These are phyloP conservation scores for Grosmannia penicillata DNA, from an alignment of 2,329 filamentous ascomycete genomes.

Conservation along the genomic window DNA sequence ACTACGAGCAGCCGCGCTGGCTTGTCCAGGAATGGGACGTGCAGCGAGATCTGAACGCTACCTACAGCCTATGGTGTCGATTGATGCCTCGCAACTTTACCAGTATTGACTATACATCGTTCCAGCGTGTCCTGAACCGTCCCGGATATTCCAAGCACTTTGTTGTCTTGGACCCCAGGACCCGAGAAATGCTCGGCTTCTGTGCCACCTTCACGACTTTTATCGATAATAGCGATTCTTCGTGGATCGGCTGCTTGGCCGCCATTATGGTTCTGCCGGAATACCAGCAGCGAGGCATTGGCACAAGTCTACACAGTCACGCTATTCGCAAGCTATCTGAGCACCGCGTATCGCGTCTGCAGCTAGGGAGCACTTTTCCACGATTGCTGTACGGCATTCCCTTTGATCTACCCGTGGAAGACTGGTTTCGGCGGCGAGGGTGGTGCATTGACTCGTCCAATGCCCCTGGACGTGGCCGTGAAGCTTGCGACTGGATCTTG, in stretches of 20 bases:
- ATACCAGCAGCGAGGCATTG: conserved; percentile 34
- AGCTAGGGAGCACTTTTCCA: conserved; percentile 44
- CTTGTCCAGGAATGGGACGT: conserved; percentile 24
- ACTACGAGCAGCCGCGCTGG: conserved; percentile 24
- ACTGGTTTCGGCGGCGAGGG: conserved; percentile 39
- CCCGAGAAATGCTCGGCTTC: conserved; percentile 34
- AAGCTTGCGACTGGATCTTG: conserved; percentile 38
- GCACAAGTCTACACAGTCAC: conserved; percentile 35
- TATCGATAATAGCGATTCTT: conserved; percentile 34
- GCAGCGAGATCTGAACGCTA: conserved; percentile 22
- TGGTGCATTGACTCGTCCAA: conserved; percentile 31
- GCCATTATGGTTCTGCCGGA: conserved; percentile 34
- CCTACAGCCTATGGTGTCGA: conserved; percentile 32
- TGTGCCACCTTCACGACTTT: conserved; percentile 47
- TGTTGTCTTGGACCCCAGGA: conserved; percentile 33
- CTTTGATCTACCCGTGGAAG: conserved; percentile 22
- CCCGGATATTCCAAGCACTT: conserved; percentile 44
- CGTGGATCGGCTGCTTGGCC: conserved; percentile 40
- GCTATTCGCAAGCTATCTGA: conserved; percentile 32
- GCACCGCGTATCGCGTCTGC: conserved; percentile 35
- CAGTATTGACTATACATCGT: conserved; percentile 23
- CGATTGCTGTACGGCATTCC: conserved; percentile 41
- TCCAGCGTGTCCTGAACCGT: conserved; percentile 33
- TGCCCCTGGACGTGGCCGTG: conserved; percentile 30
- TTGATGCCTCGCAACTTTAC: conserved; percentile 30